Evolutionary conservation across 129 eudicot species (phyloP), one percentile per base, ranked within the genome.

Genomic region (Pittosporum tobira): DNA sequence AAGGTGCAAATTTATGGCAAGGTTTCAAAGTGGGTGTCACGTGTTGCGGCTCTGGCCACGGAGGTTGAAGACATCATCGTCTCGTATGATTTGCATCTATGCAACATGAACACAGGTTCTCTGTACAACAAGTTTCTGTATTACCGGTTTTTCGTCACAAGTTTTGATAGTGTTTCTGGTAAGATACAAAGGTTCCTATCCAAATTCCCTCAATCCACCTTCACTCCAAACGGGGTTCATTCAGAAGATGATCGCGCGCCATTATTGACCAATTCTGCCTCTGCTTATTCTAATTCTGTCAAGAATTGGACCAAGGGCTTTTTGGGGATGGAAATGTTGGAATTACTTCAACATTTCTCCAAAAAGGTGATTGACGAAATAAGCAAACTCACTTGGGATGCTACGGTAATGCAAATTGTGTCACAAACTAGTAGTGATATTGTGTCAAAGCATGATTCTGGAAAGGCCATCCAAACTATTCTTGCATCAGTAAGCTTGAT

Each of bases 21-120:
- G 48, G 37, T 57, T 10, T 38, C 63, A 6, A 36, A 12, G 2
- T 57, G 63, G 63, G 63, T 57, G 6, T 36, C 48, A 20, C 27
- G 16, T 3, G 63, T 36, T 34, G 26, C 63, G 3, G 63, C 20
- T 57, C 48, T 57, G 6, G 63, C 48, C 18, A 38, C 29, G 18
- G 63, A 37, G n/a, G 63, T 57, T 37, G 38, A 57, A 20, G 30
- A 36, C 10, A 57, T 57, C 4, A 36, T 57, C 12, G 30, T 57
- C 16, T 57, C 63, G 4, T 57, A 36, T 37, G 26, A 38, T 34
- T 57, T 5, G 4, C 63, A 57, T 57, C 16, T 57, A 1, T 12
- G 27, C 46, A 57, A 34, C 6, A 37, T 22, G 7, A 37, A 21
- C 0, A 22, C 13, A 1, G 26, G 29, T 10, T 57, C 38, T 2